Evolutionary conservation across 176 grass and related monocot genomes (phyloP).

Genomic region (Cymbopogon citratus): DNA sequence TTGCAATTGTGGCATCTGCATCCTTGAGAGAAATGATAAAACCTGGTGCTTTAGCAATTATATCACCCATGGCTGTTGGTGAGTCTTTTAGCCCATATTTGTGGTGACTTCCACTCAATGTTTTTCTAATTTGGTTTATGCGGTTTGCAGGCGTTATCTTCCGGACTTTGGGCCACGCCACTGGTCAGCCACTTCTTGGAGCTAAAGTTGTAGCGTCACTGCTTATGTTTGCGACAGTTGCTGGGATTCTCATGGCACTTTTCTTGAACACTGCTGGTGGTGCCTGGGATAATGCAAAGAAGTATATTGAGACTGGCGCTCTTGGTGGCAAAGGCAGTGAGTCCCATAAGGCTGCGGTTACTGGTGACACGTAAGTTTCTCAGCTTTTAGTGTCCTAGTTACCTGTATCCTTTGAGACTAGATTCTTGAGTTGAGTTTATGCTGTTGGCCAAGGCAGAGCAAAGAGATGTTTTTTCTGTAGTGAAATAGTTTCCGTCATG

Average conservation of each 20-base stretch:
- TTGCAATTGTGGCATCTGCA: constrained; percentile 98
- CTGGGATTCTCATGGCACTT: constrained; percentile 97
- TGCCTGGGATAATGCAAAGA: constrained; percentile 99
- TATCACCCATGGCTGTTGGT: constrained; percentile 89
- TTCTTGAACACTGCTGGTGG: constrained; percentile 97
- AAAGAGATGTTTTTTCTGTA: neutral
- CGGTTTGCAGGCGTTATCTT: constrained; percentile 69
- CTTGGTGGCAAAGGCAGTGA: constrained; percentile 97
- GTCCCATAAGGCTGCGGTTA: constrained; percentile 87
- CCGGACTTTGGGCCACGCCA: constrained; percentile 73
- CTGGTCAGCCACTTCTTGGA: constrained; percentile 74
- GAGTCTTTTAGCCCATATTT: constrained; percentile 30
- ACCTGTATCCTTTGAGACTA: neutral
- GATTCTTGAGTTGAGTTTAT: neutral
- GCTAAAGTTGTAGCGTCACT: constrained; percentile 94
- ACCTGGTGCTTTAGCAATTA: constrained; percentile 88
- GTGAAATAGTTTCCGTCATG: neutral
- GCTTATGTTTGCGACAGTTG: constrained; percentile 95
- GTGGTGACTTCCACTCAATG: neutral
- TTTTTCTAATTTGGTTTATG: constrained; percentile 15
- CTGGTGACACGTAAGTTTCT: constrained; percentile 93
- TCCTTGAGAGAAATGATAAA: constrained; percentile 97
- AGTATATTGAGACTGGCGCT: constrained; percentile 97
- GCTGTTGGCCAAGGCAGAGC: neutral
- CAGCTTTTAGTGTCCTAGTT: neutral